Percentiles rank a stretch among this genome's conserved stretches.
These are phyloP conservation scores for Solidago caesia DNA, from an alignment of 129 eudicot genomes.

Conservation along the genomic window DNA sequence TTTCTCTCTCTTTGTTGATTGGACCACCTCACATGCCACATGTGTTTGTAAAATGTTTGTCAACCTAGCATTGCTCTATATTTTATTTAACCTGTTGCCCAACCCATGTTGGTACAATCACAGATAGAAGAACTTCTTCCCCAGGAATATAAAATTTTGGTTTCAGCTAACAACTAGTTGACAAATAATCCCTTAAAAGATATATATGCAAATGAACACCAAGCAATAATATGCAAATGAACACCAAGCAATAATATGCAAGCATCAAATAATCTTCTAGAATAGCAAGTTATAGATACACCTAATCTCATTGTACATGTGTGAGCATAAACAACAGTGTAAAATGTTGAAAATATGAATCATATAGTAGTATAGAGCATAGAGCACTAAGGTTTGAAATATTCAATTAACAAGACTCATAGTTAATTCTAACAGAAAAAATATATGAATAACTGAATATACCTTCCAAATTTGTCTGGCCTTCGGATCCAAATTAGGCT, in stretches of 20 bases:
- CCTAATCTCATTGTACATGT: neutral
- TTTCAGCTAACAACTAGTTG: neutral
- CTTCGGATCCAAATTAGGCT: conserved; percentile 37
- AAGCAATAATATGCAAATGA: conserved; percentile 13
- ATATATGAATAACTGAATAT: neutral
- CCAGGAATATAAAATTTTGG: neutral
- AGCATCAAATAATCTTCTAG: neutral
- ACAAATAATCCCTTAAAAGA: neutral
- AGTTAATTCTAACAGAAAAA: neutral
- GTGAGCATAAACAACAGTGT: conserved; percentile 9
- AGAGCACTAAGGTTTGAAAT: conserved; percentile 7
- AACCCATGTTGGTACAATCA: no score
- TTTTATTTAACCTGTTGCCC: no score
- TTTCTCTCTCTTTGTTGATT: no score
- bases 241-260: neutral
- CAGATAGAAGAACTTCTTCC: no score
- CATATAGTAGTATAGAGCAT: conserved; percentile 8
- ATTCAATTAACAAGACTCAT: conserved; percentile 9
- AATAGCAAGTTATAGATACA: neutral
- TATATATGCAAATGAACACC: neutral
- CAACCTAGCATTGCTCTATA: no score
- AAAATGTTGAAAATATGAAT: neutral
- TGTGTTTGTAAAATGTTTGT: no score
- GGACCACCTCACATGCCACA: no score
- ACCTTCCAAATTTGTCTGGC: conserved; percentile 55